phyloP scores from a whole-genome alignment of 2,329 filamentous ascomycete genomes.

The Talaromyces islandicus region DNA sequence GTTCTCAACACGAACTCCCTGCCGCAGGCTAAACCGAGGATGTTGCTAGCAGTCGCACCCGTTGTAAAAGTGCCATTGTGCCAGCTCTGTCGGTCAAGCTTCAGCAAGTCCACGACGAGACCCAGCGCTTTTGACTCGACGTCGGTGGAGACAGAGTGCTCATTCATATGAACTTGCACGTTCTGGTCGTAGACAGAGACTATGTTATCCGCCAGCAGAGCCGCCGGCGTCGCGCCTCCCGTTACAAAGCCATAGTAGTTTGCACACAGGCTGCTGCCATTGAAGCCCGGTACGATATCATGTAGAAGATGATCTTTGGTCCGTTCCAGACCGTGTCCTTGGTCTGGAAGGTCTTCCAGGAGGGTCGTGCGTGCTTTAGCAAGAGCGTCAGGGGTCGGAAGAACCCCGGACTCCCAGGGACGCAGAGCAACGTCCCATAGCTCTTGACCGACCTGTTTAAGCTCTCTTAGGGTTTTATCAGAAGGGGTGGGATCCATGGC shows the following conservation, averaged over 20 bases:
- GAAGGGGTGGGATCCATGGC: neutral
- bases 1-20: slow-evolving; percentile 52
- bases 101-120: slow-evolving; percentile 63
- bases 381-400: slow-evolving; percentile 25
- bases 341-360: slow-evolving; percentile 19
- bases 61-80: slow-evolving; percentile 76
- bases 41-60: slow-evolving; percentile 61
- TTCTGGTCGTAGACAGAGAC: slow-evolving; percentile 79
- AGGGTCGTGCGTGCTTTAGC: slow-evolving; percentile 29
- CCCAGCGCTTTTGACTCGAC: slow-evolving; percentile 68
- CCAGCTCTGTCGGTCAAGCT: slow-evolving; percentile 53
- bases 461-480: neutral
- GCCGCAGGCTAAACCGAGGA: slow-evolving; percentile 62
- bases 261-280: slow-evolving; percentile 56
- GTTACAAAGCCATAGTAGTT: slow-evolving; percentile 88
- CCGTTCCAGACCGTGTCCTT: slow-evolving; percentile 25
- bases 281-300: slow-evolving; percentile 52
- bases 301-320: slow-evolving; percentile 34
- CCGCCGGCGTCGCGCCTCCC: slow-evolving; percentile 72
- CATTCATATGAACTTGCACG: slow-evolving; percentile 72
- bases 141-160: slow-evolving; percentile 67
- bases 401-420: slow-evolving; percentile 23
- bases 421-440: slow-evolving; percentile 26
- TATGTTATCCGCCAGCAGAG: slow-evolving; percentile 76
- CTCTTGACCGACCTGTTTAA: slow-evolving; percentile 15